Evolutionary conservation across 345 rosid genomes (phyloP).

Genomic region (Melaleuca alternifolia): DNA sequence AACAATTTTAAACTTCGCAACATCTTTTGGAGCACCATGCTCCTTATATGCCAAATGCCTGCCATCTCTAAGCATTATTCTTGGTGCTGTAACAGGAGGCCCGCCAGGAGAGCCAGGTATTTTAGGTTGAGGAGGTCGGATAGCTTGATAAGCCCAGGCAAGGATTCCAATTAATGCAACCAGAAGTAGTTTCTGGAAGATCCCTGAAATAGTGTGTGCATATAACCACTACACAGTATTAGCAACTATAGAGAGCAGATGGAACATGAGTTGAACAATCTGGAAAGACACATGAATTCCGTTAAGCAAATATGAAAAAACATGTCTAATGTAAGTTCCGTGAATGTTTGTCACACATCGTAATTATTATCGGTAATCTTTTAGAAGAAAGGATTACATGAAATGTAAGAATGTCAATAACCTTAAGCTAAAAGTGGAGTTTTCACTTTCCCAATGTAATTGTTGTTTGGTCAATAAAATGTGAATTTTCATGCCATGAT

Average conservation of each 20-base stretch:
- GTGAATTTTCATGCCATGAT: not conserved
- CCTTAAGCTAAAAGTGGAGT: not conserved
- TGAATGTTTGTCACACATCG: not conserved
- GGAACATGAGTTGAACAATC: not conserved
- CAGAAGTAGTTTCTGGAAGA: not conserved
- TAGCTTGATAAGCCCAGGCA: conserved; percentile 12
- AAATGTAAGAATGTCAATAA: not conserved
- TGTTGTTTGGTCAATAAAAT: not conserved
- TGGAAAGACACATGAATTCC: not conserved
- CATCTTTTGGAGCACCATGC: conserved; percentile 6
- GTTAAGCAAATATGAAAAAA: not conserved
- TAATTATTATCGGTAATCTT: not conserved
- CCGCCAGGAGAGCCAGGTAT: conserved; percentile 7
- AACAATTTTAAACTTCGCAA: conserved; percentile 3
- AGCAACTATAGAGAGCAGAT: not conserved
- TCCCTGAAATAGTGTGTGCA: not conserved
- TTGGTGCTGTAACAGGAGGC: conserved; percentile 7
- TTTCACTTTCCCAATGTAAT: not conserved
- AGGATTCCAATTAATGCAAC: conserved; percentile 3
- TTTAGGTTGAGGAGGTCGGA: conserved; percentile 10
- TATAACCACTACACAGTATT: not conserved
- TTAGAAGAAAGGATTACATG: not conserved
- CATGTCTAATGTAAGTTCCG: not conserved
- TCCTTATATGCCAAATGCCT: conserved; percentile 13
- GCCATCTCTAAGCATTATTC: conserved; percentile 14